Percentiles rank a stretch among this genome's conserved stretches.
Conservation (phyloP, 805 yeast genomes). For the Danielozyma ontarioensis region DNA sequence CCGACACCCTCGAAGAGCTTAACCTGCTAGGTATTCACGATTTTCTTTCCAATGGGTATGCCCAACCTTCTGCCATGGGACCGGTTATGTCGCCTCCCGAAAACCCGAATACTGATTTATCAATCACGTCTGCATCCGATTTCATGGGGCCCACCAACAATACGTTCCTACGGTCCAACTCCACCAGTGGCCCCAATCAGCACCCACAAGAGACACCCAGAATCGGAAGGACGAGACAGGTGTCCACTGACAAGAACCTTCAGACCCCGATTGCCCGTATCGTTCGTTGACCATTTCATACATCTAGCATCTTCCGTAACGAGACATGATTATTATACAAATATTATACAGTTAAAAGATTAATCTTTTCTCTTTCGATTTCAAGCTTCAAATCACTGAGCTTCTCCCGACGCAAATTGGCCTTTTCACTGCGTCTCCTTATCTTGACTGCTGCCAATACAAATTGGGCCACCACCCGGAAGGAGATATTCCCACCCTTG, state of each 20-base stretch:
- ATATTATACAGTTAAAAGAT: slow-evolving; percentile 1
- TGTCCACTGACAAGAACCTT: slow-evolving; percentile 32
- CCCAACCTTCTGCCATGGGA: slow-evolving; percentile 4
- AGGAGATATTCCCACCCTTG: slow-evolving; percentile 16
- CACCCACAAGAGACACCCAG: slow-evolving; percentile 40
- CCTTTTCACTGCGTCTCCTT: slow-evolving; percentile 22
- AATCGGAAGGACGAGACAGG: slow-evolving; percentile 32
- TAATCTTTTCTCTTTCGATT: slow-evolving; percentile 23
- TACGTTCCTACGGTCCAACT: slow-evolving; percentile 15
- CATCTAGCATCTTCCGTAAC: slow-evolving; percentile 33
- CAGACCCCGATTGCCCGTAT: slow-evolving; percentile 40
- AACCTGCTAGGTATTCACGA: slow-evolving; percentile 23
- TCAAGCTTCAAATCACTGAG: slow-evolving; percentile 24
- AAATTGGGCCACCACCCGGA: slow-evolving; percentile 30
- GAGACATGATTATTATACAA: slow-evolving; percentile 14
- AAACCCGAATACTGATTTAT: slow-evolving; percentile 24
- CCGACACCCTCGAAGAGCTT: slow-evolving; percentile 8
- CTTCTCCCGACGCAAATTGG: slow-evolving; percentile 19
- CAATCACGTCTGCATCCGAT: slow-evolving; percentile 26
- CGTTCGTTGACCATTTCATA: slow-evolving; percentile 20
- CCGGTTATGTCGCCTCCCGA: slow-evolving; percentile 14
- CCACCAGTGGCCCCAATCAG: slow-evolving; percentile 5
- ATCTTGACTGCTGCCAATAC: slow-evolving; percentile 34
- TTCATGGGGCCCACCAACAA: slow-evolving; percentile 20
- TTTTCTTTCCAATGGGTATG: slow-evolving; percentile 18